Evolutionary conservation across 2,329 filamentous ascomycete genomes (phyloP).

Genomic region (Ceratocystis colombiana): DNA sequence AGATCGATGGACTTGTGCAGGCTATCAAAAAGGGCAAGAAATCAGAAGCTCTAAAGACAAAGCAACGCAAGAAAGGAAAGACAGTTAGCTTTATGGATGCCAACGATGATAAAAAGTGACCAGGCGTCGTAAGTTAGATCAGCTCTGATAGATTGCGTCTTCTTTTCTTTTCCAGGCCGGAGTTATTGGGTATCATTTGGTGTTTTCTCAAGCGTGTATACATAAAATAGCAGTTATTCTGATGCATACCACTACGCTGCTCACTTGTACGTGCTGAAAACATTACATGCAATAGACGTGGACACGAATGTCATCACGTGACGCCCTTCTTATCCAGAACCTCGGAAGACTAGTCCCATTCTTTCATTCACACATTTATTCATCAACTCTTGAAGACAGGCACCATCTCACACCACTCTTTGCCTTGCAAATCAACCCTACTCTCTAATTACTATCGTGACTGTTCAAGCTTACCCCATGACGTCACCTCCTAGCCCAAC

Average conservation of each 20-base stretch:
- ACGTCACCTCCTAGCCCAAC: neutral
- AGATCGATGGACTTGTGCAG: constrained; percentile 34
- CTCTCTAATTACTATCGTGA: neutral
- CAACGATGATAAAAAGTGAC: constrained; percentile 28
- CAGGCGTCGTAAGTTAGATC: constrained; percentile 16
- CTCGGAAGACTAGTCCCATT: neutral
- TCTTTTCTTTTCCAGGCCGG: neutral
- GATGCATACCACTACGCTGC: too few relatives aligned
- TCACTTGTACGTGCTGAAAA: too few relatives aligned
- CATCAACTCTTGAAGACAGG: neutral
- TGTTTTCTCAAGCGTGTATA: neutral
- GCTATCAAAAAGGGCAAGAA: constrained; percentile 34
- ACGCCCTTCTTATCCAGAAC: neutral
- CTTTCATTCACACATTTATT: neutral
- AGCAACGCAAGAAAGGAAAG: constrained; percentile 31
- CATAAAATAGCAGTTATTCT: too few relatives aligned
- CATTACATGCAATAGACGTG: too few relatives aligned
- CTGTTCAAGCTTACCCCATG: neutral
- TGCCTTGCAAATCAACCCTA: neutral
- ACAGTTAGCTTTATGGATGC: constrained; percentile 25
- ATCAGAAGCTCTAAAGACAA: constrained; percentile 31
- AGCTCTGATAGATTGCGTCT: neutral
- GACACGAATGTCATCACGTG: neutral
- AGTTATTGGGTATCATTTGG: neutral
- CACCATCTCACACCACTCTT: neutral